Evolutionary conservation across 129 eudicot species (phyloP).

Genomic region (Gnaphalium uliginosum): DNA sequence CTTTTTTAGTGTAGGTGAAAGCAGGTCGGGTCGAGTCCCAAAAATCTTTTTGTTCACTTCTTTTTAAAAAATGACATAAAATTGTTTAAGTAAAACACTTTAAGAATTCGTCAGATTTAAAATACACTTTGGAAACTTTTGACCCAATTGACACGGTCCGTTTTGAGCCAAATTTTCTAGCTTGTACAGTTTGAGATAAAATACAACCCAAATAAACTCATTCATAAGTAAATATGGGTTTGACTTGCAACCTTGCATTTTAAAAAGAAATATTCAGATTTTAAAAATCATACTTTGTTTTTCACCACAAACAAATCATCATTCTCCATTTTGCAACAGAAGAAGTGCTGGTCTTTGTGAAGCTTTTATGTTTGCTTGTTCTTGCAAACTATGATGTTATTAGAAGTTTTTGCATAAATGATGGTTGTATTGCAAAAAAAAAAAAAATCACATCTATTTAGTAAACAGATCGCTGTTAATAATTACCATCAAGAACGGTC

Average conservation of each 20-base stretch:
- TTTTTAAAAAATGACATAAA: neutral
- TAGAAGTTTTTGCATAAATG: neutral
- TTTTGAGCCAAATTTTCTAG: neutral
- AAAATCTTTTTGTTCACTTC: neutral
- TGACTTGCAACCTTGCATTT: neutral
- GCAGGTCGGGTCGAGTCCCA: neutral
- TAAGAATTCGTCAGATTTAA: neutral
- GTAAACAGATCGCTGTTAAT: neutral
- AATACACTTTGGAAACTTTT: neutral
- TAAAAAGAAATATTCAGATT: neutral
- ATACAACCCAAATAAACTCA: neutral
- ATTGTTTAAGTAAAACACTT: neutral
- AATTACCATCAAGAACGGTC: conserved; percentile 68
- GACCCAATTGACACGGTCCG: neutral
- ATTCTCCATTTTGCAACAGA: conserved; percentile 6
- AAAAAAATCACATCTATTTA: neutral
- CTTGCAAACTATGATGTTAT: neutral
- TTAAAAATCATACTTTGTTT: neutral
- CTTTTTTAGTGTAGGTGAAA: neutral
- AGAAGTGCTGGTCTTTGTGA: neutral
- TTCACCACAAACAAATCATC: conserved; percentile 8
- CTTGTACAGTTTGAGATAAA: neutral
- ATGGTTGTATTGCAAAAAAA: neutral
- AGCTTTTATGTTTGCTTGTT: neutral
- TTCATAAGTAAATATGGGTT: neutral